phyloP scores from a whole-genome alignment of 2,329 filamentous ascomycete genomes.

The Cytospora piceae region DNA sequence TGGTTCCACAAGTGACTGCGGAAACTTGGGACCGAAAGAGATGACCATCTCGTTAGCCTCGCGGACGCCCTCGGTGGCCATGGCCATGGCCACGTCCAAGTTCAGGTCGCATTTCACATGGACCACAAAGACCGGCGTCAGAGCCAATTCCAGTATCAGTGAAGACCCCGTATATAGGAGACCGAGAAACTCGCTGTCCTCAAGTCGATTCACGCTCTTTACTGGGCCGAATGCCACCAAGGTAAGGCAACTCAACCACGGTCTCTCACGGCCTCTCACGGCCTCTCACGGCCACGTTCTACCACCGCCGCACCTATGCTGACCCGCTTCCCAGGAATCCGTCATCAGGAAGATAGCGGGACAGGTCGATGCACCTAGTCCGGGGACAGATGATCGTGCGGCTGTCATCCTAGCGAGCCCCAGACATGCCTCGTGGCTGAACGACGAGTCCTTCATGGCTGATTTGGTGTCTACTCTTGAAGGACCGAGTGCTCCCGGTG shows the following conservation, averaged over 20 bases:
- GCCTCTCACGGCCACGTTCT: not conserved
- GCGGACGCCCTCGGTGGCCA: not conserved
- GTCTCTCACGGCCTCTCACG: not conserved
- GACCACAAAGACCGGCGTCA: conserved; percentile 4
- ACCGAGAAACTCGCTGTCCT: not conserved
- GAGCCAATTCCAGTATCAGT: conserved; percentile 4
- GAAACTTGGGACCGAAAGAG: not conserved
- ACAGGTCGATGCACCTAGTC: not conserved
- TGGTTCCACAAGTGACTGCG: not conserved
- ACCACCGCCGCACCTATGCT: not conserved
- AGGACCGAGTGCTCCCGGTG: not conserved
- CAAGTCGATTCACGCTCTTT: conserved; percentile 10
- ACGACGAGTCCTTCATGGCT: conserved; percentile 47
- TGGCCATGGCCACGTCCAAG: not conserved
- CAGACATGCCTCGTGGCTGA: conserved; percentile 51
- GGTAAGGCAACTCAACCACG: not conserved
- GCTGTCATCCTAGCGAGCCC: conserved; percentile 56
- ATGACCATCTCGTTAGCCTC: not conserved
- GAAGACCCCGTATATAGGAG: not conserved
- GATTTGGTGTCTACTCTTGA: conserved; percentile 12
- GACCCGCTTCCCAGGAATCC: conserved; percentile 4
- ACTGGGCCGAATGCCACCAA: conserved; percentile 9
- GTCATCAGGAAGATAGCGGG: not conserved
- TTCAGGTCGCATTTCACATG: not conserved
- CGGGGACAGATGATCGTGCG: conserved; percentile 37